phyloP scores from a whole-genome alignment of 2,329 filamentous ascomycete genomes.

The Colletotrichum sp. region DNA sequence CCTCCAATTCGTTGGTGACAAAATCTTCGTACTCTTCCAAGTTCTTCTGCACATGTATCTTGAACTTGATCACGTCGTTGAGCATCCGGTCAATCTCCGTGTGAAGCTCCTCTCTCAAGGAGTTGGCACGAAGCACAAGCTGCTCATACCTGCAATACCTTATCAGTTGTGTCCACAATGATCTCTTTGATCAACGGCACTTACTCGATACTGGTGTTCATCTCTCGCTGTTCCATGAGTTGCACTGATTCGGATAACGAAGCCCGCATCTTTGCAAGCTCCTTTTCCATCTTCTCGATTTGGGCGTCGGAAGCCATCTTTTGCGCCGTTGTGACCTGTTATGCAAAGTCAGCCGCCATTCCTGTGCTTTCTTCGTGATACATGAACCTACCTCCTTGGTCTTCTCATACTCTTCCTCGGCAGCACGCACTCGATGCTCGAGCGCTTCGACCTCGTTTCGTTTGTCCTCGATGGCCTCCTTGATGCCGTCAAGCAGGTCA shows the following conservation, averaged over 20 bases:
- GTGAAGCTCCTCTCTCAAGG: constrained; percentile 95
- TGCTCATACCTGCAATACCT: constrained; percentile 76
- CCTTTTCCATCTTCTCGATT: constrained; percentile 99
- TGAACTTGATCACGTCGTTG: constrained; percentile 98
- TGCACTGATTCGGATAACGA: constrained; percentile 86
- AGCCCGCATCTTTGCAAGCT: constrained; percentile 90
- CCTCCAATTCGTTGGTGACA: constrained; percentile 91
- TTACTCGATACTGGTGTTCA: constrained; percentile 95
- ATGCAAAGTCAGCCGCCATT: background rate
- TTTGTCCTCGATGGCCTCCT: constrained; percentile 97
- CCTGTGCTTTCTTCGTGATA: background rate
- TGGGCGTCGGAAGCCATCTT: constrained; percentile 90
- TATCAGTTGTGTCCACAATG: background rate
- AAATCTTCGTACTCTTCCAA: constrained; percentile 95
- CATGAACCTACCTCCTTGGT: constrained; percentile 72
- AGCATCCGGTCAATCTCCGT: constrained; percentile 95
- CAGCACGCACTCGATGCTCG: constrained; percentile 84
- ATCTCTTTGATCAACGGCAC: constrained; percentile 36
- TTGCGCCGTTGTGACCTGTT: constrained; percentile 75
- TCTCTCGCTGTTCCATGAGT: constrained; percentile 91
- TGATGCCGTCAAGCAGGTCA: constrained; percentile 91
- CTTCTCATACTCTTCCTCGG: constrained; percentile 93
- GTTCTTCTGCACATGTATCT: constrained; percentile 92
- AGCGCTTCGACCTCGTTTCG: constrained; percentile 89
- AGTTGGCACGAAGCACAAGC: constrained; percentile 80